A percentile compares a stretch with the other conserved stretches of the same genome.
Evolutionary conservation across 345 rosid genomes (phyloP).

Genomic region (Syzygium oleosum): DNA sequence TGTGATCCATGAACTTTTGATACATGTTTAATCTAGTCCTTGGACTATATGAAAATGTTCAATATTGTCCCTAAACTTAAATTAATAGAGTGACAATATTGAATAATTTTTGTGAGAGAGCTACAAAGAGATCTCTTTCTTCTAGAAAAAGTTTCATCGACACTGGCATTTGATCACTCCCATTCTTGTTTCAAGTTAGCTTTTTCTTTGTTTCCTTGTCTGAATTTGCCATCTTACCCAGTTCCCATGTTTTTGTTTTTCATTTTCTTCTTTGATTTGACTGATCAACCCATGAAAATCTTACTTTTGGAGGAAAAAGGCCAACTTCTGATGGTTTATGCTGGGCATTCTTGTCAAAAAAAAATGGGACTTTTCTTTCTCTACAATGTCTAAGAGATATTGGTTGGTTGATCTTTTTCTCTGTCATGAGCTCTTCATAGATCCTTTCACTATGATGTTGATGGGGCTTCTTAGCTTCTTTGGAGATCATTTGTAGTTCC

Average conservation of each 20-base stretch:
- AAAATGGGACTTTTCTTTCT: neutral
- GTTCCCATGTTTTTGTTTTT: neutral
- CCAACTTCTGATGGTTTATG: neutral
- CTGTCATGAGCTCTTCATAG: neutral
- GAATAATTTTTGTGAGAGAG: neutral
- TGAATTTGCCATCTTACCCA: neutral
- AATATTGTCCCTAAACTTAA: too few species aligned
- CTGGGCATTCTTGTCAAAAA: neutral
- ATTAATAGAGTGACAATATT: too few species aligned
- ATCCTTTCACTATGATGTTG: neutral
- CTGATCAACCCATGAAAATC: neutral
- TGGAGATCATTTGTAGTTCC: neutral
- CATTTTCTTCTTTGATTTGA: neutral
- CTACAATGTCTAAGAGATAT: neutral
- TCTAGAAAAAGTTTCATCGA: neutral
- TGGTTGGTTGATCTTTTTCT: neutral
- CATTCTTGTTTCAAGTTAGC: neutral
- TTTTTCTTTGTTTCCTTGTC: neutral
- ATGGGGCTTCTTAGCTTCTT: neutral
- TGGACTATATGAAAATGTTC: too few species aligned
- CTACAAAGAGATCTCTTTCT: neutral
- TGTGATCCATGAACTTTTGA: too few species aligned
- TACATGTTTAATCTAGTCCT: too few species aligned
- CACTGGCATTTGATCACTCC: neutral
- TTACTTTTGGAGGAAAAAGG: neutral